Conservation (phyloP, 202 grass and related monocot genomes). For the Zoysia matrella region DNA sequence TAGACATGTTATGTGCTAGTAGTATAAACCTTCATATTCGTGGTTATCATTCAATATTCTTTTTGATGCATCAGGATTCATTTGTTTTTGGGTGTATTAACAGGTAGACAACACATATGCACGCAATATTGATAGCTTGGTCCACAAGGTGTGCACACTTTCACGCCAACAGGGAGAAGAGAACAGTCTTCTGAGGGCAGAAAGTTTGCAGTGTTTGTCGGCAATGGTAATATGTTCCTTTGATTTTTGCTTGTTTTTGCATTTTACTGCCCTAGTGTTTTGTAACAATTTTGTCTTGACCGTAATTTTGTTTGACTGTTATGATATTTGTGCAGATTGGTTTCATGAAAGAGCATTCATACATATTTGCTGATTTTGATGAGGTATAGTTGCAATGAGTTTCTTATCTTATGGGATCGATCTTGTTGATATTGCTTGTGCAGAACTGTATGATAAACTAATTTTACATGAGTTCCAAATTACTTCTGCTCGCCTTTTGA, state of each 20-base stretch:
- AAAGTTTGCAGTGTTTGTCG: conserved; percentile 87
- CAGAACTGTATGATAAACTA: conserved; percentile 2
- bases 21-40: conserved; percentile 2
- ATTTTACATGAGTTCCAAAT: not conserved
- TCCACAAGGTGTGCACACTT: conserved; percentile 78
- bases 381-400: conserved; percentile 63
- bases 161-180: conserved; percentile 68
- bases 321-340: conserved; percentile 66
- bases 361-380: conserved; percentile 81
- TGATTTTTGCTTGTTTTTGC: conserved; percentile 7
- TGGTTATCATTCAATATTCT: conserved; percentile 15
- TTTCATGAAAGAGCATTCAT: conserved; percentile 86
- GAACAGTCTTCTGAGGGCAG: conserved; percentile 61
- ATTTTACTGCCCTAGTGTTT: conserved; percentile 15
- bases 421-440: conserved; percentile 1
- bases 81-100: conserved; percentile 24
- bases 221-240: conserved; percentile 60
- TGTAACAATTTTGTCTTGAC: conserved; percentile 3
- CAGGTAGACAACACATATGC: conserved; percentile 91
- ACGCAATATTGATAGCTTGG: conserved; percentile 82
- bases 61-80: conserved; percentile 25
- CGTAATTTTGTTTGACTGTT: conserved; percentile 26
- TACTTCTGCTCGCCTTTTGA: not conserved
- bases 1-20: not conserved
- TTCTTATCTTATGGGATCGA: conserved; percentile 22